A percentile compares a stretch with the other conserved stretches of the same genome.
These are phyloP conservation scores for Wickerhamiella occidentalis DNA, from an alignment of 805 yeast species.

Conservation along the genomic window DNA sequence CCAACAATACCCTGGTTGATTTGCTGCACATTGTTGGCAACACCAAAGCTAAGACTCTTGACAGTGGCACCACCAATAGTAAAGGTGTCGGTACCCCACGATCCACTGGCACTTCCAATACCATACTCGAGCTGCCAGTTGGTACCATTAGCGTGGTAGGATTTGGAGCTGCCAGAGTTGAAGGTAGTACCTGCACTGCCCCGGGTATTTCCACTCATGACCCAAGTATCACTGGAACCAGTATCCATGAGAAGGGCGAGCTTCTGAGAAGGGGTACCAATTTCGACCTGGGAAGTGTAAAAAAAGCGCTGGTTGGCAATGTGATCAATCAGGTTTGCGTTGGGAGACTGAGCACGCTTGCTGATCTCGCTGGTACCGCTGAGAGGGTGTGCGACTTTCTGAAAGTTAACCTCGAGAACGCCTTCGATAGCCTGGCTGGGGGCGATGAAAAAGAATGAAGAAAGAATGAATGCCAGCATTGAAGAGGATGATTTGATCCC, in stretches of 20 bases:
- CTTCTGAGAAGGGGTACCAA: conserved; percentile 51
- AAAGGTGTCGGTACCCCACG: conserved; percentile 56
- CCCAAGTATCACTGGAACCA: conserved; percentile 68
- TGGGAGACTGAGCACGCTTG: conserved; percentile 1
- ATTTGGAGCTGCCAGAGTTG: conserved; percentile 14
- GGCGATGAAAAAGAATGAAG: neutral
- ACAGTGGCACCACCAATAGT: conserved; percentile 42
- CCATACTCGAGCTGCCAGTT: conserved; percentile 33
- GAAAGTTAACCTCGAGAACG: neutral
- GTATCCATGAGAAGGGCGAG: conserved; percentile 55
- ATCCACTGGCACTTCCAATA: conserved; percentile 41
- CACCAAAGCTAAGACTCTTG: conserved; percentile 54
- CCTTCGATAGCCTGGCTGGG: conserved; percentile 7
- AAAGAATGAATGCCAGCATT: neutral
- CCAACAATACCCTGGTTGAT: conserved; percentile 48
- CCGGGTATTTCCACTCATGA: conserved; percentile 31
- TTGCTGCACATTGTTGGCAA: conserved; percentile 49
- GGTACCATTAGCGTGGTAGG: conserved; percentile 23
- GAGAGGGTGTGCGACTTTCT: conserved; percentile 6
- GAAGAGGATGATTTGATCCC: neutral
- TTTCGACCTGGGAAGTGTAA: conserved; percentile 27
- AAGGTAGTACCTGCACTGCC: conserved; percentile 6
- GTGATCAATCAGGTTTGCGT: conserved; percentile 13
- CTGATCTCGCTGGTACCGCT: neutral
- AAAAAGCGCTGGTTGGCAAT: conserved; percentile 27